Conservation (phyloP, 768 basidiomycete species). For the Collybia nuda region DNA sequence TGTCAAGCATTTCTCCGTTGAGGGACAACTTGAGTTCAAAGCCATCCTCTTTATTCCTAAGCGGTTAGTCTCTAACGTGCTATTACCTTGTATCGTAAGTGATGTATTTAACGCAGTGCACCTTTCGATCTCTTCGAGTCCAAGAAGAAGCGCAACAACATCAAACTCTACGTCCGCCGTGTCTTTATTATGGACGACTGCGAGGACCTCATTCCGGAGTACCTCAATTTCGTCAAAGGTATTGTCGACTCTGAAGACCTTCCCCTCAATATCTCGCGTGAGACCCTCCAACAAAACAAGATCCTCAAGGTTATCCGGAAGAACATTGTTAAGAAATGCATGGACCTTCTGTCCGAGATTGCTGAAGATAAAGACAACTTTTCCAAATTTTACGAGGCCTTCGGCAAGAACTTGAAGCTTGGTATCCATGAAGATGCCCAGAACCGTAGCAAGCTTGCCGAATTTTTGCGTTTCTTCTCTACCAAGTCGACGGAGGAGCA, state of each 20-base stretch:
- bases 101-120: conserved; percentile 51
- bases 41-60: conserved; percentile 97
- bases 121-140: conserved; percentile 99
- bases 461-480: conserved; percentile 98
- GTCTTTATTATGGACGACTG: conserved; percentile 99
- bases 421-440: conserved; percentile 99
- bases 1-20: conserved; percentile 99
- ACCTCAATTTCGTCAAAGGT: conserved; percentile 99
- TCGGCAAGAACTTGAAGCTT: conserved; percentile 99
- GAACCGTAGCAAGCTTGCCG: conserved; percentile 98
- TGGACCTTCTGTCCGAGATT: conserved; percentile 94
- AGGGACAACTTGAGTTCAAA: conserved; percentile 99
- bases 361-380: conserved; percentile 99
- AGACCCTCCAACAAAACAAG: conserved; percentile 99
- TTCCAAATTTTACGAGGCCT: conserved; percentile 94
- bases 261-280: conserved; percentile 99
- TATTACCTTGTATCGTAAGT: too few species aligned
- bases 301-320: conserved; percentile 99
- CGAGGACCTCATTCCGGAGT: conserved; percentile 98
- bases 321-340: conserved; percentile 98
- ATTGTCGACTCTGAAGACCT: conserved; percentile 99
- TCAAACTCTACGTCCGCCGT: conserved; percentile 99
- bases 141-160: conserved; percentile 99
- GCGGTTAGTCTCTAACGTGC: conserved; percentile 57
- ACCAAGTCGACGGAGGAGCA: conserved; percentile 91